phyloP scores from a whole-genome alignment of 164 flowering plant species.

The Akebia trifoliata region DNA sequence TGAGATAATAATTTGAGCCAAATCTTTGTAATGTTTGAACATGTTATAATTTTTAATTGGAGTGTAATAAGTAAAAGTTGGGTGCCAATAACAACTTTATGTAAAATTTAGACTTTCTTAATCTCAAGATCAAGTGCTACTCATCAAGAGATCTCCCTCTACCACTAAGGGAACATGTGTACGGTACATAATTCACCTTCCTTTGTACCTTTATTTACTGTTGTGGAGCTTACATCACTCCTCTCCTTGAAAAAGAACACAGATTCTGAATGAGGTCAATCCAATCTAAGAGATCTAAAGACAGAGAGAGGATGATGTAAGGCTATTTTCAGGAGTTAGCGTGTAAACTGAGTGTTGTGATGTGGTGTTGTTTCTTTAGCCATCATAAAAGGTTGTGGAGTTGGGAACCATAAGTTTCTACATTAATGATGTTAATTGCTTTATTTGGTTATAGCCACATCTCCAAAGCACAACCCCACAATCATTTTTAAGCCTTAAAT shows the following conservation, averaged over 20 bases:
- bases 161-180: background rate
- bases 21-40: too few relatives aligned
- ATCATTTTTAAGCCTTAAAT: background rate
- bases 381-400: background rate
- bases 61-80: too few relatives aligned
- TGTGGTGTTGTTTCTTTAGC: background rate
- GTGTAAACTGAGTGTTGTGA: too few relatives aligned
- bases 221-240: background rate
- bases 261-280: conserved; percentile 8
- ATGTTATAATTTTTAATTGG: too few relatives aligned
- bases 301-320: background rate
- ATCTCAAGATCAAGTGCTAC: too few relatives aligned
- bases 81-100: too few relatives aligned
- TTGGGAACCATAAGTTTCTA: background rate
- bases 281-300: conserved; percentile 5
- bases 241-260: conserved; percentile 2
- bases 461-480: background rate
- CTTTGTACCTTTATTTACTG: background rate
- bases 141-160: too few relatives aligned
- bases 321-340: background rate
- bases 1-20: too few relatives aligned
- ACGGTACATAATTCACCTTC: too few relatives aligned
- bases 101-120: too few relatives aligned
- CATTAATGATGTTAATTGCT: background rate
- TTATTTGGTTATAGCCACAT: background rate